Percentiles rank a stretch among this genome's conserved stretches.
These are phyloP conservation scores for Lithohypha guttulata DNA, from an alignment of 2,329 filamentous ascomycete species.

Conservation along the genomic window DNA sequence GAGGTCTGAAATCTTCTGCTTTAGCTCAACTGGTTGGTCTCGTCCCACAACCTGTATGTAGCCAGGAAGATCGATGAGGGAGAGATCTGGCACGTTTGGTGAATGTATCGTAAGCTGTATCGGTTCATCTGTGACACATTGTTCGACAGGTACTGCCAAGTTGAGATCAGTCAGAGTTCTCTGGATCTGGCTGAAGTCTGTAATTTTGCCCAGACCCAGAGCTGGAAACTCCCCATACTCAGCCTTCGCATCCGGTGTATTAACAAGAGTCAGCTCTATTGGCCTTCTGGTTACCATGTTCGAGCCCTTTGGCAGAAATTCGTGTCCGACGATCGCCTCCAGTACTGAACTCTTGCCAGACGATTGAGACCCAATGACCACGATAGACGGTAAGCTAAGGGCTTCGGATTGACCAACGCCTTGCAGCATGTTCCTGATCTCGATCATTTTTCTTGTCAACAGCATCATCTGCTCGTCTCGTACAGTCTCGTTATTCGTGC, in stretches of 20 bases:
- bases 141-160: constrained; percentile 73
- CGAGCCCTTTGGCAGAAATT: constrained; percentile 92
- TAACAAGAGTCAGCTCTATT: constrained; percentile 91
- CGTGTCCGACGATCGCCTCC: constrained; percentile 93
- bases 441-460: constrained; percentile 98
- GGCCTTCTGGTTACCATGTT: constrained; percentile 97
- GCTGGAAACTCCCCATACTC: constrained; percentile 97
- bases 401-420: constrained; percentile 84
- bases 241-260: constrained; percentile 73
- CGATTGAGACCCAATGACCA: constrained; percentile 98
- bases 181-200: constrained; percentile 86
- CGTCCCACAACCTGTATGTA: constrained; percentile 94
- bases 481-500: constrained; percentile 54
- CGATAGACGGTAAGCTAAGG: constrained; percentile 84
- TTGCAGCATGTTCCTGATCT: constrained; percentile 85
- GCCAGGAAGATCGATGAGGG: constrained; percentile 87
- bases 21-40: constrained; percentile 81
- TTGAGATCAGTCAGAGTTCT: constrained; percentile 91
- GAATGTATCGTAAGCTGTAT: constrained; percentile 95
- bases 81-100: constrained; percentile 87
- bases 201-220: constrained; percentile 76
- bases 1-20: constrained; percentile 89
- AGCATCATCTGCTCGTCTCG: constrained; percentile 99
- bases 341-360: constrained; percentile 96
- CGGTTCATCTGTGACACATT: constrained; percentile 93